These are phyloP conservation scores for Cronartium quercuum DNA, from an alignment of 1,284 basidiomycete species.

Conservation along the genomic window DNA sequence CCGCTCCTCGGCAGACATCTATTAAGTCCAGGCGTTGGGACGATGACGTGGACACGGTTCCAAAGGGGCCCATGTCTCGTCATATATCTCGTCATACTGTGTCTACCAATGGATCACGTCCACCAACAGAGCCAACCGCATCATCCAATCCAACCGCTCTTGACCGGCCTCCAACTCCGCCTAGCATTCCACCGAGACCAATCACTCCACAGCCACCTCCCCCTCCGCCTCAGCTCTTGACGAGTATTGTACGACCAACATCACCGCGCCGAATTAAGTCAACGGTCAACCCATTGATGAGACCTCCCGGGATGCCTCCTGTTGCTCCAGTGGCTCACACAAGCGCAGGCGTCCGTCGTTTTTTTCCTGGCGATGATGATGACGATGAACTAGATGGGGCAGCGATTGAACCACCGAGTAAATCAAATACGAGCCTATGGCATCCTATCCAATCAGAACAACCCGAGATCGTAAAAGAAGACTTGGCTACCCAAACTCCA, in stretches of 20 bases:
- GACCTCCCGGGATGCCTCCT: conserved; percentile 31
- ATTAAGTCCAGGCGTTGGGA: background rate
- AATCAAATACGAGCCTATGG: too few relatives aligned
- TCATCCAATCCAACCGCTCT: background rate
- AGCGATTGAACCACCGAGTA: conserved; percentile 7
- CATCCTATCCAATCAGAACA: conserved; percentile 1
- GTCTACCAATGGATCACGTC: background rate
- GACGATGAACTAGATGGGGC: conserved; percentile 13
- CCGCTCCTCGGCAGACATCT: background rate
- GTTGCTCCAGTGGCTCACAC: conserved; percentile 36
- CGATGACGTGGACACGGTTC: background rate
- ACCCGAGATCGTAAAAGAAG: background rate
- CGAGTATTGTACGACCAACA: conserved; percentile 1
- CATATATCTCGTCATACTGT: too few relatives aligned
- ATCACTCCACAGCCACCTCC: background rate
- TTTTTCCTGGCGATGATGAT: conserved; percentile 38
- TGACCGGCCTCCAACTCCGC: background rate
- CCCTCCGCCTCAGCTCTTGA: conserved; percentile 8
- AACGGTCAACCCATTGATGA: conserved; percentile 8
- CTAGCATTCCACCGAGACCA: background rate
- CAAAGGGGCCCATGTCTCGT: background rate
- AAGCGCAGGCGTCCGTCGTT: conserved; percentile 36
- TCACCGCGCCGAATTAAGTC: conserved; percentile 13
- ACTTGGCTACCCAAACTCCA: background rate
- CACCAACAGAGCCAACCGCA: background rate